phyloP scores from a whole-genome alignment of 352 stramenopile genomes.

The Pythium pyrilobum region DNA sequence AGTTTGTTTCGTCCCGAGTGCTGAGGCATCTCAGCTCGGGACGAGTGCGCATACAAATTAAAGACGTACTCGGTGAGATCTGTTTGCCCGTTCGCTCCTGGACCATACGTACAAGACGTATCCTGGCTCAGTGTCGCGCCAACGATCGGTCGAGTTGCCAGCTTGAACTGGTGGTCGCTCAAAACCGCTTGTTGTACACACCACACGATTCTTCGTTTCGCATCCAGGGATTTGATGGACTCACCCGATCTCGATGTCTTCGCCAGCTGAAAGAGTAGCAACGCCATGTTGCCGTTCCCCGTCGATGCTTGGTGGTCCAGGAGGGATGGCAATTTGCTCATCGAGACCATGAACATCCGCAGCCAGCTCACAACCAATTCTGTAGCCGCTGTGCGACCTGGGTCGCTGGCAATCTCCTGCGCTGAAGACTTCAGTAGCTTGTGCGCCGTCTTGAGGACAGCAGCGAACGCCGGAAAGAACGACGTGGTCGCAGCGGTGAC shows the following conservation, averaged over 20 bases:
- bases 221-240: conserved; percentile 27
- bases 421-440: conserved; percentile 12
- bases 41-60: conserved; percentile 69
- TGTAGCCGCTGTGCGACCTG: conserved; percentile 6
- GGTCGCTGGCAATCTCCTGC: background rate
- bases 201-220: conserved; percentile 15
- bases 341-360: conserved; percentile 43
- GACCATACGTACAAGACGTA: conserved; percentile 26
- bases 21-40: conserved; percentile 49
- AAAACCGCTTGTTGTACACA: conserved; percentile 43
- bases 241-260: conserved; percentile 42
- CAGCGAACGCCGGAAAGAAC: conserved; percentile 17
- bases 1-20: conserved; percentile 76
- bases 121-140: conserved; percentile 26
- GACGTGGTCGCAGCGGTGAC: background rate
- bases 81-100: conserved; percentile 12
- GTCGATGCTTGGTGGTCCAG: conserved; percentile 55
- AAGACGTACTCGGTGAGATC: conserved; percentile 53
- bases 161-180: conserved; percentile 30
- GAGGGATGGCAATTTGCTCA: conserved; percentile 39
- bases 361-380: conserved; percentile 55
- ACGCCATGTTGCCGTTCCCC: conserved; percentile 53
- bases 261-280: conserved; percentile 56
- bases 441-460: conserved; percentile 18
- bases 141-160: conserved; percentile 44